A percentile compares a stretch with the other conserved stretches of the same genome.
phyloP scores from a whole-genome alignment of 2,329 filamentous ascomycete species.

The Botrytis pseudocinerea region DNA sequence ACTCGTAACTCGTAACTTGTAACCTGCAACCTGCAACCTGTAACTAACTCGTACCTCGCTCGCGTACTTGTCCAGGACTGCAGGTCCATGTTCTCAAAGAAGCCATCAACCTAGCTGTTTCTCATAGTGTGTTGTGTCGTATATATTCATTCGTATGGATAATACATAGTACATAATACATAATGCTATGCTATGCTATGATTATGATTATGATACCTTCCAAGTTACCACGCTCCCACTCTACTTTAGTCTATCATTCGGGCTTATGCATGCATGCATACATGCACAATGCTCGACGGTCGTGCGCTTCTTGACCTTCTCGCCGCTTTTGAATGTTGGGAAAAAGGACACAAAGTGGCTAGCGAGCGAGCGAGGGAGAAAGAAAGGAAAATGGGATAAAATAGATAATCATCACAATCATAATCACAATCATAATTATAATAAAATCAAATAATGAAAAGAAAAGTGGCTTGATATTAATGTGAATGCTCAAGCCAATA shows the following conservation, averaged over 20 bases:
- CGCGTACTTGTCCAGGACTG: too few relatives aligned
- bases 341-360: not conserved
- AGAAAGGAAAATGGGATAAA: constrained; percentile 2
- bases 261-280: constrained; percentile 35
- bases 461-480: constrained; percentile 9
- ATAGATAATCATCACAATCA: not conserved
- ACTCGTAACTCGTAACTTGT: not conserved
- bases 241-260: constrained; percentile 22
- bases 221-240: constrained; percentile 5
- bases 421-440: not conserved
- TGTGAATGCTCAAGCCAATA: not conserved
- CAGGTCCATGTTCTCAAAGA: not conserved
- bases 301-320: not conserved
- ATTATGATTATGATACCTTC: constrained; percentile 22
- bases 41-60: constrained; percentile 2
- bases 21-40: not conserved
- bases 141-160: constrained; percentile 19
- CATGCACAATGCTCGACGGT: constrained; percentile 26
- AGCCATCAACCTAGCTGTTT: constrained; percentile 17
- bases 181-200: not conserved
- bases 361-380: not conserved
- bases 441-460: not conserved
- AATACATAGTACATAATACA: constrained; percentile 4
- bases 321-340: constrained; percentile 14
- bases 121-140: constrained; percentile 3